phyloP scores from a whole-genome alignment of 371 early-diverging fungal genomes.

The Mortierella sp. region DNA sequence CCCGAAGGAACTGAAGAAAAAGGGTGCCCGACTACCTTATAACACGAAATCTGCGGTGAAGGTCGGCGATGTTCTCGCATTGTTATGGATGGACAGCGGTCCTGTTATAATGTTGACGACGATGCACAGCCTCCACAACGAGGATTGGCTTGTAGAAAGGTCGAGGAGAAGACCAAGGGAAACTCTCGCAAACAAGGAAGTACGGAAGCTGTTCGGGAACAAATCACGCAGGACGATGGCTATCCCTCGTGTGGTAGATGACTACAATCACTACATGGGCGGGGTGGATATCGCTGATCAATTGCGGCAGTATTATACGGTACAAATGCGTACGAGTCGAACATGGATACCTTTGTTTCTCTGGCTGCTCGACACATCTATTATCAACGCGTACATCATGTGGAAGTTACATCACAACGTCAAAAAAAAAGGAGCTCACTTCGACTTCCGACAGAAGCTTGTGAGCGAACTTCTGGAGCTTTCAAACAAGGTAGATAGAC shows the following conservation, averaged over 20 bases:
- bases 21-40: neutral
- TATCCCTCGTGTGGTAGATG: conserved; percentile 33
- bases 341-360: conserved; percentile 39
- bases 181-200: conserved; percentile 15
- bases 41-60: conserved; percentile 1
- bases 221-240: conserved; percentile 1
- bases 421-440: neutral
- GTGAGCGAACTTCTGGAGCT: neutral
- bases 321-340: conserved; percentile 13
- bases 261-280: conserved; percentile 43
- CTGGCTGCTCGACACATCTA: conserved; percentile 38
- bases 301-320: conserved; percentile 27
- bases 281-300: conserved; percentile 50
- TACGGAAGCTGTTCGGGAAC: conserved; percentile 20
- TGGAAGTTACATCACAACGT: neutral
- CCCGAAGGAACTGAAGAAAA: neutral
- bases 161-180: conserved; percentile 1
- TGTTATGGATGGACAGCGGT: conserved; percentile 36
- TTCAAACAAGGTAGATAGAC: no score
- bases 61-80: conserved; percentile 11
- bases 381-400: conserved; percentile 32
- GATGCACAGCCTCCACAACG: conserved; percentile 2
- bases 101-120: conserved; percentile 29
- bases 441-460: neutral
- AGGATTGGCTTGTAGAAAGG: no score